Evolutionary conservation across 177 flowering plant genomes (phyloP).

Genomic region (Vitis hybrid): DNA sequence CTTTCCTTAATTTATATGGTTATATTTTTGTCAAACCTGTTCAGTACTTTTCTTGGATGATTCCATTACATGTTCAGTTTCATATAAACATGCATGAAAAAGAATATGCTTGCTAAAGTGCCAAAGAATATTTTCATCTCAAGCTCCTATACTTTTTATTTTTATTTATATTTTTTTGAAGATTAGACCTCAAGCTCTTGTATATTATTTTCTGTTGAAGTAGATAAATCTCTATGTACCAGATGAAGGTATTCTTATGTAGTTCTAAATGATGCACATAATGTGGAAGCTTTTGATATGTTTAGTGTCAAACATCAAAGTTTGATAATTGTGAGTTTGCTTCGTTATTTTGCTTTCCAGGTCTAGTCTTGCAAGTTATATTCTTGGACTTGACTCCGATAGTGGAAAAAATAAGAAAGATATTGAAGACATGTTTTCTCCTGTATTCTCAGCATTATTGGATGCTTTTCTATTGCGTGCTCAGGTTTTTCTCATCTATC

Average conservation of each 20-base stretch:
- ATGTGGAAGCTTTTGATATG: background rate
- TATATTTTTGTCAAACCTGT: too few species aligned
- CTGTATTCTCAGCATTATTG: conserved; percentile 74
- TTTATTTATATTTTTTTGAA: background rate
- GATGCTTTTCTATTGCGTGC: conserved; percentile 86
- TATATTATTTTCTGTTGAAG: background rate
- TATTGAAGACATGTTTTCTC: conserved; percentile 50
- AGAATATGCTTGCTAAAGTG: background rate
- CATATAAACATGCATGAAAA: background rate
- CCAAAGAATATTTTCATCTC: background rate
- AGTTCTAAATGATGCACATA: background rate
- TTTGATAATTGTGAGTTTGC: background rate
- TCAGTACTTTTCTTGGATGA: too few species aligned
- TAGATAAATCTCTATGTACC: background rate
- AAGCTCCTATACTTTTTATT: background rate
- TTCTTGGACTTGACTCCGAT: conserved; percentile 55
- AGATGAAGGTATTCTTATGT: background rate
- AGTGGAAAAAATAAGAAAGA: conserved; percentile 32
- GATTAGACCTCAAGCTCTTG: background rate
- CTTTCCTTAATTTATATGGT: too few species aligned
- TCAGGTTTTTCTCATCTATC: conserved; percentile 52
- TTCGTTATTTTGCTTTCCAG: conserved; percentile 32
- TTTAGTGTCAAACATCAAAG: background rate
- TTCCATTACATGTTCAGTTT: too few species aligned
- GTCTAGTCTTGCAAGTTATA: conserved; percentile 77